phyloP scores from a whole-genome alignment of 345 rosid genomes.

The Melastoma malabathricum region DNA sequence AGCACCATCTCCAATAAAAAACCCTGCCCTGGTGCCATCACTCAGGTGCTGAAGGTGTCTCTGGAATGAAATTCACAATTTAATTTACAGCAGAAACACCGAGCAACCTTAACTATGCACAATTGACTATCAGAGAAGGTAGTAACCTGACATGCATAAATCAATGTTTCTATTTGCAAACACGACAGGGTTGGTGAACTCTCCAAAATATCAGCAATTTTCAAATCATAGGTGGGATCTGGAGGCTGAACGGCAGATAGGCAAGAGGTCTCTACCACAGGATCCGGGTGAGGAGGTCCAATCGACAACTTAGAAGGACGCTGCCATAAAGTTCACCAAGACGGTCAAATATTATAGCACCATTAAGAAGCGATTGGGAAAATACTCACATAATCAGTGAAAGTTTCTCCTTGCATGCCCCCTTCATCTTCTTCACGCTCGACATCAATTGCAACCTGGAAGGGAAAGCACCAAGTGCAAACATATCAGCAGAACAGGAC shows the following conservation, averaged over 20 bases:
- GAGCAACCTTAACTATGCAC: too few relatives aligned
- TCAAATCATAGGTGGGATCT: conserved; percentile 72
- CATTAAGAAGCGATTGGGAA: conserved; percentile 2
- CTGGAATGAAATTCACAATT: conserved; percentile 30
- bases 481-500: not conserved
- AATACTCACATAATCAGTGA: conserved; percentile 81
- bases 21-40: conserved; percentile 78
- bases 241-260: conserved; percentile 97
- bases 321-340: conserved; percentile 22
- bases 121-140: not conserved
- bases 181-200: conserved; percentile 65
- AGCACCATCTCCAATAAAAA: conserved; percentile 98
- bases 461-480: not conserved
- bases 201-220: conserved; percentile 65
- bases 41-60: conserved; percentile 91
- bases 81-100: conserved; percentile 8
- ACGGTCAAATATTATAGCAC: not conserved
- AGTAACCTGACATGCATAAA: conserved; percentile 88
- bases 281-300: conserved; percentile 96
- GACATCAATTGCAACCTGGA: conserved; percentile 87
- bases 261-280: conserved; percentile 90
- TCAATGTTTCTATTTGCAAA: conserved; percentile 98
- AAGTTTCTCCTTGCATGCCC: conserved; percentile 83
- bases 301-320: conserved; percentile 82
- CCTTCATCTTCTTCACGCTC: conserved; percentile 99